These are phyloP conservation scores for Xylariales sp. DNA, from an alignment of 2,329 filamentous ascomycete genomes.

Conservation along the genomic window DNA sequence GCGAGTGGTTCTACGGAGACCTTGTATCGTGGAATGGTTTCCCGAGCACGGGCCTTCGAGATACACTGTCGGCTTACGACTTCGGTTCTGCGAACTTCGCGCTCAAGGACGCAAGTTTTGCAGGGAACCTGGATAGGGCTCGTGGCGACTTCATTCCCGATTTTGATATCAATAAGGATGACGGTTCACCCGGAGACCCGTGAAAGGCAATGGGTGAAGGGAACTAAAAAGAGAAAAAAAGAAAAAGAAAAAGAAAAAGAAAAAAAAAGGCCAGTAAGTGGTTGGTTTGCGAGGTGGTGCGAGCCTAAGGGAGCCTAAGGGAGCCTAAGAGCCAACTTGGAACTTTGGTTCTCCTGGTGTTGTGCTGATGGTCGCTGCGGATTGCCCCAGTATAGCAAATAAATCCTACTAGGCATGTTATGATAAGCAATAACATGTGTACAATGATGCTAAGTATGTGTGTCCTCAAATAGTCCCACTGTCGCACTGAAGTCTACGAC, in stretches of 20 bases:
- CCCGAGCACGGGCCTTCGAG: slow-evolving; percentile 43
- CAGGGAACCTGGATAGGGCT: slow-evolving; percentile 42
- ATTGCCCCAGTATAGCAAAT: not conserved
- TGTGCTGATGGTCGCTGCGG: too few species aligned
- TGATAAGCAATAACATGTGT: not conserved
- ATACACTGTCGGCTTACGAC: slow-evolving; percentile 44
- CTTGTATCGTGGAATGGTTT: slow-evolving; percentile 48
- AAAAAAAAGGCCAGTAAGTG: not conserved
- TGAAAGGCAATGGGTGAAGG: slow-evolving; percentile 8
- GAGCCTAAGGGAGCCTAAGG: not conserved
- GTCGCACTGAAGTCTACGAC: slow-evolving; percentile 65
- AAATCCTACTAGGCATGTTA: not conserved
- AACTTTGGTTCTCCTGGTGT: too few species aligned
- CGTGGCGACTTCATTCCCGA: slow-evolving; percentile 65
- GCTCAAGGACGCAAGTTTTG: slow-evolving; percentile 44
- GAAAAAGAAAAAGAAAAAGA: not conserved
- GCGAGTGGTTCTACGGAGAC: slow-evolving; percentile 47
- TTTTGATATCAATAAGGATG: slow-evolving; percentile 63
- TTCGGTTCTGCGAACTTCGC: slow-evolving; percentile 46
- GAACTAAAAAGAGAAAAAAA: not conserved
- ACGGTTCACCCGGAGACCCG: slow-evolving; percentile 46
- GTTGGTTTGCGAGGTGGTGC: not conserved
- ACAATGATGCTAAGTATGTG: slow-evolving; percentile 54
- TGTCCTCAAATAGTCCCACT: slow-evolving; percentile 73
- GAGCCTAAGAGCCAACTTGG: too few species aligned